phyloP scores from a whole-genome alignment of 1,284 basidiomycete genomes.

The Ustilago xerochloae region DNA sequence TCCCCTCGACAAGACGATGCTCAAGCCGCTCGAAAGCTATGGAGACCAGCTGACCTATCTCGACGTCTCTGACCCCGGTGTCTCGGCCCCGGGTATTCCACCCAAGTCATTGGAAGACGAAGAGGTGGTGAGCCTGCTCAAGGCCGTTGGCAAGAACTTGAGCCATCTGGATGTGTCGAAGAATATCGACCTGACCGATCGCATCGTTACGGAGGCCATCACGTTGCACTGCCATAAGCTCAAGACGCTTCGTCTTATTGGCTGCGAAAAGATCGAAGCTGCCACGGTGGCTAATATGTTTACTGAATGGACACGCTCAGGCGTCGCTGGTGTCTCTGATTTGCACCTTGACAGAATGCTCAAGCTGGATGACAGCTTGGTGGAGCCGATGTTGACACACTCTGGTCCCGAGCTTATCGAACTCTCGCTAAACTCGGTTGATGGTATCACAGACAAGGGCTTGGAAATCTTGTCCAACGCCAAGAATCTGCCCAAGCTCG shows the following conservation, averaged over 20 bases:
- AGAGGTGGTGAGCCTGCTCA: slow-evolving; percentile 74
- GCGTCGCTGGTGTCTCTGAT: slow-evolving; percentile 41
- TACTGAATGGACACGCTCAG: slow-evolving; percentile 10
- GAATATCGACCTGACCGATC: slow-evolving; percentile 74
- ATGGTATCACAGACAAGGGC: slow-evolving; percentile 74
- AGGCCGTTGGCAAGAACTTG: slow-evolving; percentile 72
- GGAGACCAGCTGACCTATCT: slow-evolving; percentile 72
- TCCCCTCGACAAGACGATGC: slow-evolving; percentile 68
- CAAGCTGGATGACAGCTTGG: slow-evolving; percentile 73
- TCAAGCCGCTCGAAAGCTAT: slow-evolving; percentile 68
- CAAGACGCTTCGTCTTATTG: slow-evolving; percentile 74
- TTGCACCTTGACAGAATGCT: slow-evolving; percentile 64
- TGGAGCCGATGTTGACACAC: slow-evolving; percentile 77
- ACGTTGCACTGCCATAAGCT: slow-evolving; percentile 73
- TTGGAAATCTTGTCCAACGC: slow-evolving; percentile 72
- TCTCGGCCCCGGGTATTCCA: slow-evolving; percentile 65
- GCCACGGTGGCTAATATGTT: slow-evolving; percentile 45
- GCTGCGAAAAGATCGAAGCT: slow-evolving; percentile 73
- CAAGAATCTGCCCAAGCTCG: slow-evolving; percentile 69
- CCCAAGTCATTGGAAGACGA: slow-evolving; percentile 73
- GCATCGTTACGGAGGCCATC: slow-evolving; percentile 76
- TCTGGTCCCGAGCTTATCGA: slow-evolving; percentile 75
- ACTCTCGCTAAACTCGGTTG: slow-evolving; percentile 82
- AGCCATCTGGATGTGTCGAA: slow-evolving; percentile 75
- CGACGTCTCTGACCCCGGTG: slow-evolving; percentile 75